Percentiles rank a stretch among this genome's conserved stretches.
Conservation (phyloP, 2,329 filamentous ascomycete genomes). For the Diaporthe sp. region DNA sequence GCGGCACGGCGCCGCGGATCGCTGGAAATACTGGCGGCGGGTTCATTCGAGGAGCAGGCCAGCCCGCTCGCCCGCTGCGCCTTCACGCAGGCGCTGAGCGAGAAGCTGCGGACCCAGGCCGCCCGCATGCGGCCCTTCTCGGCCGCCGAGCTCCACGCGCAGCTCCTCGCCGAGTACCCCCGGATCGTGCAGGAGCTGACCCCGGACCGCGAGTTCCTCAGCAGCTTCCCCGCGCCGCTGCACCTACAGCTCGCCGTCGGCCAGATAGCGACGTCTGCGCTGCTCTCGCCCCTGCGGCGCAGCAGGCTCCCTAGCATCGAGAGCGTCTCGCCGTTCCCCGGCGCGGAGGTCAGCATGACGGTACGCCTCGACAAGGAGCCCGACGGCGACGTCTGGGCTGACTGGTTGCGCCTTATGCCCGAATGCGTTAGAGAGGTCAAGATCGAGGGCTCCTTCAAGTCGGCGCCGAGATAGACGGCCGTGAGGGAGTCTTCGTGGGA, state of each 20-base stretch:
- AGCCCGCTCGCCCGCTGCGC: conserved; percentile 61
- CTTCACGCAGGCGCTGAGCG: conserved; percentile 65
- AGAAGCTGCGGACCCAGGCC: conserved; percentile 64
- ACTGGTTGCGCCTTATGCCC: conserved; percentile 71
- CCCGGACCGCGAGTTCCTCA: conserved; percentile 61
- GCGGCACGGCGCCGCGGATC: conserved; percentile 67
- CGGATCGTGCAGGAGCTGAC: conserved; percentile 64
- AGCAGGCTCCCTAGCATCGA: conserved; percentile 50
- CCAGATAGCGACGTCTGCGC: conserved; percentile 67
- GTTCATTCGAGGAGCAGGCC: conserved; percentile 66
- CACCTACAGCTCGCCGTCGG: conserved; percentile 70
- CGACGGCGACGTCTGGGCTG: conserved; percentile 67
- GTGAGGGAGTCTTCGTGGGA: no score
- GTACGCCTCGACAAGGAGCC: conserved; percentile 66
- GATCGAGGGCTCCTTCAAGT: conserved; percentile 62
- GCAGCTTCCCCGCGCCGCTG: conserved; percentile 67
- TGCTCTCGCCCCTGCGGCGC: conserved; percentile 61
- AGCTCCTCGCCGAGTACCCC: conserved; percentile 65
- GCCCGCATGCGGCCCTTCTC: conserved; percentile 56
- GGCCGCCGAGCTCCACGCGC: conserved; percentile 66
- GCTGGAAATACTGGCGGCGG: conserved; percentile 69
- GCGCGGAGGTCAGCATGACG: conserved; percentile 63
- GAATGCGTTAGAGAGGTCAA: conserved; percentile 68
- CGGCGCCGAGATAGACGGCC: neutral
- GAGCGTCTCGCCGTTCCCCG: conserved; percentile 40